A percentile compares a stretch with the other conserved stretches of the same genome.
These are phyloP conservation scores for Yamadazyma phyllophila DNA, from an alignment of 805 yeast genomes.

Conservation along the genomic window DNA sequence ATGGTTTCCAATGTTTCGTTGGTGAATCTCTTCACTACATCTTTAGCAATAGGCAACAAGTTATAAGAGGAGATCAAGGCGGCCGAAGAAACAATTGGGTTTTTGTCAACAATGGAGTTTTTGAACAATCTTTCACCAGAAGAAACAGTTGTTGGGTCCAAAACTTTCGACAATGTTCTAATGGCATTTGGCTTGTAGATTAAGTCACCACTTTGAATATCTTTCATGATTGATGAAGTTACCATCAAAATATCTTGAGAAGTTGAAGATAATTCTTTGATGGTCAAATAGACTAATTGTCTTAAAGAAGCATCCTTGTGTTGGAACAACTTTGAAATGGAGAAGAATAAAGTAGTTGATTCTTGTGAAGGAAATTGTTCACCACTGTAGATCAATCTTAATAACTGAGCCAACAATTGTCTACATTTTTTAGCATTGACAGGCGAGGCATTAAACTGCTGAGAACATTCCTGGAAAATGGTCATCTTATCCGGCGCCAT, in stretches of 20 bases:
- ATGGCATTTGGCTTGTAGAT: constrained; percentile 93
- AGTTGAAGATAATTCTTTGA: constrained; percentile 81
- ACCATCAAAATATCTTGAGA: constrained; percentile 96
- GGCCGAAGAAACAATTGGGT: constrained; percentile 89
- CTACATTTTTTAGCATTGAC: constrained; percentile 88
- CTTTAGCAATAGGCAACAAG: constrained; percentile 83
- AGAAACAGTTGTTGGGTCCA: constrained; percentile 87
- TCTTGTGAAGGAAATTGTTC: constrained; percentile 85
- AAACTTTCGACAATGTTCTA: constrained; percentile 83
- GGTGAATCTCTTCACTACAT: constrained; percentile 89
- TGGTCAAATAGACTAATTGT: constrained; percentile 90
- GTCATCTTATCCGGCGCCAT: constrained; percentile 92
- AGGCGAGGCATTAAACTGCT: constrained; percentile 88
- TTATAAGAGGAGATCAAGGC: constrained; percentile 91
- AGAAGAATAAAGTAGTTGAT: constrained; percentile 89
- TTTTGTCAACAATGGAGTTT: constrained; percentile 86
- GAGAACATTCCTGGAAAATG: constrained; percentile 91
- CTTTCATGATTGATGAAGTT: constrained; percentile 96
- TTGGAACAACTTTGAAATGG: constrained; percentile 92
- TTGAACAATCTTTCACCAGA: constrained; percentile 91
- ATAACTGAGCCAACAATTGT: constrained; percentile 71
- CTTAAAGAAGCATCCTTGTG: constrained; percentile 84
- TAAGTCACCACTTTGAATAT: constrained; percentile 84
- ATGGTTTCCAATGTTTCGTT: constrained; percentile 95
- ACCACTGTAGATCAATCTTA: constrained; percentile 81